Conservation (phyloP, 192 early-diverging fungal genomes). For the Allomyces arbusculus region DNA sequence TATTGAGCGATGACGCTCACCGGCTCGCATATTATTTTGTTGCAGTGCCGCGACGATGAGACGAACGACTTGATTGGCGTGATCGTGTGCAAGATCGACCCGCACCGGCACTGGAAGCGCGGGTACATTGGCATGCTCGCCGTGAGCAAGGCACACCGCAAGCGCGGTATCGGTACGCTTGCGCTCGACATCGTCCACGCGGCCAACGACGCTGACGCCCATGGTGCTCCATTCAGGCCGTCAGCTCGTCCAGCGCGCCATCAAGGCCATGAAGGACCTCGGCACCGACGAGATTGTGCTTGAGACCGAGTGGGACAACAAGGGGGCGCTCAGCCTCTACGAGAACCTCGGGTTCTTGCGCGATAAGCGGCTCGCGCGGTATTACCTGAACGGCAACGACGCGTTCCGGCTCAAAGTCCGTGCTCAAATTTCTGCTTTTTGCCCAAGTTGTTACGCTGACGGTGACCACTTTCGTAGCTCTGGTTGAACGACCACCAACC, state of each 20-base stretch:
- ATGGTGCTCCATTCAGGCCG: slow-evolving; percentile 16
- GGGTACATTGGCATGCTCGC: slow-evolving; percentile 98
- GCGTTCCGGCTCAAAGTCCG: slow-evolving; percentile 59
- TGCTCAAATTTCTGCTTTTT: too few relatives aligned
- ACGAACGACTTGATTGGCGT: slow-evolving; percentile 50
- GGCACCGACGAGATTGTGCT: slow-evolving; percentile 75
- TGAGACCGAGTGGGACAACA: slow-evolving; percentile 79
- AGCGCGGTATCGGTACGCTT: slow-evolving; percentile 48
- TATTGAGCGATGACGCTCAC: too few relatives aligned
- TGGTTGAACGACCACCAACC: too few relatives aligned
- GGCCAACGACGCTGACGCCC: not conserved
- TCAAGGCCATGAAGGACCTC: slow-evolving; percentile 49
- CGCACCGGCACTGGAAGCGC: slow-evolving; percentile 35
- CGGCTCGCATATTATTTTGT: not conserved
- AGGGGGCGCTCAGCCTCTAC: slow-evolving; percentile 65
- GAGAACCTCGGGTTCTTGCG: slow-evolving; percentile 77
- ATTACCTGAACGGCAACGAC: slow-evolving; percentile 86
- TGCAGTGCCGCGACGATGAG: slow-evolving; percentile 10
- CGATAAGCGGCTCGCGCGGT: slow-evolving; percentile 74
- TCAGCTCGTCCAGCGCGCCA: slow-evolving; percentile 45
- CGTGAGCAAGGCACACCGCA: slow-evolving; percentile 58
- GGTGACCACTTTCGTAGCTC: too few relatives aligned
- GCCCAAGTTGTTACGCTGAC: too few relatives aligned
- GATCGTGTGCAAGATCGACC: slow-evolving; percentile 73
- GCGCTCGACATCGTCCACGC: too few relatives aligned